Evolutionary conservation across 2,329 filamentous ascomycete species (phyloP).

Genomic region (Hymenotorrendiella dingleyae): DNA sequence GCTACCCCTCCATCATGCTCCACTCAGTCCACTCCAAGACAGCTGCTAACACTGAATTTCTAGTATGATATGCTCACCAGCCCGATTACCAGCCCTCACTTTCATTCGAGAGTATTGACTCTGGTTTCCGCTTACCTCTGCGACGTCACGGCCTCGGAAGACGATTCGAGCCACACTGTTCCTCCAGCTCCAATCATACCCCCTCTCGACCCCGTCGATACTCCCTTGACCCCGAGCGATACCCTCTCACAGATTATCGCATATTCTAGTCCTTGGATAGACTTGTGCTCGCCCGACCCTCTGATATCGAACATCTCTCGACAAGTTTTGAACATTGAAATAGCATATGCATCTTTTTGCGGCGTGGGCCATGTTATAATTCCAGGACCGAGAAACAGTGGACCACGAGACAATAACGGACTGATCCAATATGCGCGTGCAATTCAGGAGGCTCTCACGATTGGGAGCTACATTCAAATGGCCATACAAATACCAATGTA

Average conservation of each 20-base stretch:
- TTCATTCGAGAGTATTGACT: conserved; percentile 61
- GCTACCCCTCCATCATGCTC: conserved; percentile 10
- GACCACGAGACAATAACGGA: conserved; percentile 42
- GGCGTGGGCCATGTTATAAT: conserved; percentile 80
- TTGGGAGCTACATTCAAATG: conserved; percentile 72
- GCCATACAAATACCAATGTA: conserved; percentile 82
- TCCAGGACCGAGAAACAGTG: conserved; percentile 62
- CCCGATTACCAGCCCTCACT: conserved; percentile 69
- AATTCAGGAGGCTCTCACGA: conserved; percentile 69
- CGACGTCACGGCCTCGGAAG: conserved; percentile 39
- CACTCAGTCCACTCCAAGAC: conserved; percentile 12
- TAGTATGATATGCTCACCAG: conserved; percentile 76
- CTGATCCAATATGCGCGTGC: conserved; percentile 75
- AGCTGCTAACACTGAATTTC: conserved; percentile 16
- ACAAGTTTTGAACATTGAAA: conserved; percentile 83
- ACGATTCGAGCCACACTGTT: conserved; percentile 38
- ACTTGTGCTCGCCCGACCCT: conserved; percentile 76
- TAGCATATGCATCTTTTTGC: conserved; percentile 93
- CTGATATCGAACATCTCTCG: conserved; percentile 79
- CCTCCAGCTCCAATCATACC: conserved; percentile 53
- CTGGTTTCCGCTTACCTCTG: conserved; percentile 49
- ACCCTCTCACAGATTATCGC: conserved; percentile 69
- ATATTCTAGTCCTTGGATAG: conserved; percentile 86
- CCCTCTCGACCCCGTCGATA: conserved; percentile 75
- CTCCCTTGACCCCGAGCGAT: conserved; percentile 61